A percentile compares a stretch with the other conserved stretches of the same genome.
Conservation (phyloP, 768 basidiomycete species). For the Tulasnella sp. region DNA sequence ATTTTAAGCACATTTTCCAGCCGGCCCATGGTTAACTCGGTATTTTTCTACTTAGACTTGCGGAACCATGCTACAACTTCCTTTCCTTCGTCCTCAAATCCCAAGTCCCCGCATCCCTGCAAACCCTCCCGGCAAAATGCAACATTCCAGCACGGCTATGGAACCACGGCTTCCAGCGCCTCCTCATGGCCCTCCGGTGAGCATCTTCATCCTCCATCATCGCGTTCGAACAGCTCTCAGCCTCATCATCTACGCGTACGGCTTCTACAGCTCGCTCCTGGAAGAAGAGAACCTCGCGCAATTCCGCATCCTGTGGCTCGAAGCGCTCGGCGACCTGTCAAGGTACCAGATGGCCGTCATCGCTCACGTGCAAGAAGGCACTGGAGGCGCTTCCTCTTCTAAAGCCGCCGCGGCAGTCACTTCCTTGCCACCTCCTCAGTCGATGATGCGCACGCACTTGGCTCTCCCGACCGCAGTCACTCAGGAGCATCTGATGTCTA, state of each 20-base stretch:
- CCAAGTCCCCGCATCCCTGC: slow-evolving; percentile 82
- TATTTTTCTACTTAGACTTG: slow-evolving; percentile 58
- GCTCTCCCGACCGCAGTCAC: too few relatives aligned
- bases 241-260: slow-evolving; percentile 94
- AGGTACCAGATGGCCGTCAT: slow-evolving; percentile 95
- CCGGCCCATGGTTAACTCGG: slow-evolving; percentile 24
- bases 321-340: slow-evolving; percentile 94
- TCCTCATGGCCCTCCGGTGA: slow-evolving; percentile 87
- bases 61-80: slow-evolving; percentile 87
- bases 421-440: too few relatives aligned
- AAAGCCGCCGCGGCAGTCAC: too few relatives aligned
- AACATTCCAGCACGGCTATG: slow-evolving; percentile 90
- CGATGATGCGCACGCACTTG: too few relatives aligned
- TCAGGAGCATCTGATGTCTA: too few relatives aligned
- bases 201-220: slow-evolving; percentile 61
- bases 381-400: too few relatives aligned
- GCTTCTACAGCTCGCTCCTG: slow-evolving; percentile 86
- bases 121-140: slow-evolving; percentile 83
- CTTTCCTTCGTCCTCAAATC: slow-evolving; percentile 76
- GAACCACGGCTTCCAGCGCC: slow-evolving; percentile 75
- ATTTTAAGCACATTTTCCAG: background rate
- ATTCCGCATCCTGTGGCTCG: slow-evolving; percentile 88
- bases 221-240: slow-evolving; percentile 89
- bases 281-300: slow-evolving; percentile 72
- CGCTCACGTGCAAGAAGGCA: slow-evolving; percentile 51